Conservation (phyloP, 2,329 filamentous ascomycete genomes). For the Rhinocladiella similis region DNA sequence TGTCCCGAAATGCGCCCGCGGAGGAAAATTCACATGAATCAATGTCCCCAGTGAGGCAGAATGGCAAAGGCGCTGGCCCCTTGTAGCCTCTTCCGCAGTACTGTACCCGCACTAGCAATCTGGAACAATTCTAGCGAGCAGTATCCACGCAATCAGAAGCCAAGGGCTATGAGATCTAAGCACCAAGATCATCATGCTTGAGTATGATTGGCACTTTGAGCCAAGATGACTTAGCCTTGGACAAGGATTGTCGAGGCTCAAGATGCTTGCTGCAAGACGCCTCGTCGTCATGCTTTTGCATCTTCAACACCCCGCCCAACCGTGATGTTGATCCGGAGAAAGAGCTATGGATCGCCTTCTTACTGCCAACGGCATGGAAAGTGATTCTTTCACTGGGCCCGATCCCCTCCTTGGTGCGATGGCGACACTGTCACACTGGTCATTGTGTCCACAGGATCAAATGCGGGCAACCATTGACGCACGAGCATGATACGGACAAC, state of each 20-base stretch:
- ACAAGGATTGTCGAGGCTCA: background rate
- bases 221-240: background rate
- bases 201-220: background rate
- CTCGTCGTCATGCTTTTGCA: background rate
- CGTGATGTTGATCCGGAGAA: background rate
- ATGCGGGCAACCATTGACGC: background rate
- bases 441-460: background rate
- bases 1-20: too few relatives aligned
- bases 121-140: background rate
- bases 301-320: background rate
- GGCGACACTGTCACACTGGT: background rate
- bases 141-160: background rate
- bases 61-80: background rate
- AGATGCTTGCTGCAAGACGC: background rate
- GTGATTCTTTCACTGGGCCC: background rate
- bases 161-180: background rate
- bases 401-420: background rate
- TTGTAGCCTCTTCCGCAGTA: background rate
- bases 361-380: background rate
- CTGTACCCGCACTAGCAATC: background rate
- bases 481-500: background rate
- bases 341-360: background rate
- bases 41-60: background rate
- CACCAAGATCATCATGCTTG: background rate
- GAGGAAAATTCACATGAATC: too few relatives aligned